Evolutionary conservation across 2,329 filamentous ascomycete genomes (phyloP), one percentile per base, ranked within the genome.

Genomic region (Exophiala alcalophila): DNA sequence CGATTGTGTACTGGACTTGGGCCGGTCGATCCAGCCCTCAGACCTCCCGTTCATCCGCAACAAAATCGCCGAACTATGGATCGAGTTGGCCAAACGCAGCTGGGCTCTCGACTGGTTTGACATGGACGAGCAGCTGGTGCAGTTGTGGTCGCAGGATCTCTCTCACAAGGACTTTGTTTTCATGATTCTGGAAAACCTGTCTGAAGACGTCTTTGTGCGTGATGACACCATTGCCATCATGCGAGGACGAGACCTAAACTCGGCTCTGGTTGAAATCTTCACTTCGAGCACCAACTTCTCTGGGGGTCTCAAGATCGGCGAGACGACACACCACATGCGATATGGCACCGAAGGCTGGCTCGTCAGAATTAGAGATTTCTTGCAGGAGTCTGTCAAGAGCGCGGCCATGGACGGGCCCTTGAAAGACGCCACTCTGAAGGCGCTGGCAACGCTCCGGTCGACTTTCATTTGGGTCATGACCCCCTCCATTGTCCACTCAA

Each of bases 71-170:
- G 85, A 94, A 66, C 70, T 98, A 49, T 98, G 92, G 92, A 86
- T 90, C 5, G 92, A 97, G 65, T 74, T 95, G 39, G 89, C 90
- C 27, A 97, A 97, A 70, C 79, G 91, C 57, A 86, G 81, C 61
- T 98, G 92, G 92, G 87, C 77, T n/a, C 74, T 80, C 21, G 85
- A 92, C 49, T 98, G 94, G 92, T 81, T 85, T 71, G 82, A 94
- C 60, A 95, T 98, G 91, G 94, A 98, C 63, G 70, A 81, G 51
- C 75, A 86, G 59, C 75, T 98, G 41, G 78, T 90, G 30, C 77
- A 81, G 57, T 73, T 97, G 14, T 98, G 92, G 92, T 69, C 72
- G 18, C 70, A 65, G 10, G 70, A 70, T 40, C 62, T 77, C 23
- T 72, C 76, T 32, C 83, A 89, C 62, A 92, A 94, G 65, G 85